Percentiles rank a stretch among this genome's conserved stretches.
Conservation (phyloP, 2,329 filamentous ascomycete species). For the Aspergillus neotritici region DNA sequence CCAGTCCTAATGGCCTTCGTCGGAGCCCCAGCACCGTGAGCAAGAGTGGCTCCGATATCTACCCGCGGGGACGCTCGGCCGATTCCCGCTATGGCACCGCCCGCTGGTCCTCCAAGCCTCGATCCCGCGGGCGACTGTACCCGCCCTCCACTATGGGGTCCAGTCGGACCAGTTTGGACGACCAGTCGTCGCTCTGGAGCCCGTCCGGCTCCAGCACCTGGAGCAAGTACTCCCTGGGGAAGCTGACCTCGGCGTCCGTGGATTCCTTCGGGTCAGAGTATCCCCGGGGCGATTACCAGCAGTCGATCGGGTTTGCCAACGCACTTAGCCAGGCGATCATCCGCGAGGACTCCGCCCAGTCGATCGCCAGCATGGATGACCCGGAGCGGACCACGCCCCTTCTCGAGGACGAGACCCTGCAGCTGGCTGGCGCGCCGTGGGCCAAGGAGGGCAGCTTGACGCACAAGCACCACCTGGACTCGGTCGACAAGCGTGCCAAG, state of each 20-base stretch:
- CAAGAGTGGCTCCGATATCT: constrained; percentile 79
- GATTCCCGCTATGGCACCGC: constrained; percentile 60
- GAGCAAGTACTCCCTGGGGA: constrained; percentile 88
- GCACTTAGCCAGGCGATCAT: constrained; percentile 95
- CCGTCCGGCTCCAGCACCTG: constrained; percentile 87
- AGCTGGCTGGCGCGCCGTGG: constrained; percentile 92
- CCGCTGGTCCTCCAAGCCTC: constrained; percentile 78
- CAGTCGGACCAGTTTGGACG: constrained; percentile 89
- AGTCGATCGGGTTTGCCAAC: constrained; percentile 95
- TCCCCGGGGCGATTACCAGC: constrained; percentile 77
- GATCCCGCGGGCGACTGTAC: constrained; percentile 71
- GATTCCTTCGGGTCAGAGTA: constrained; percentile 79
- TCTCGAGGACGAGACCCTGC: constrained; percentile 86
- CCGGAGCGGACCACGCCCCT: constrained; percentile 58
- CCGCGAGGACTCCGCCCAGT: constrained; percentile 61
- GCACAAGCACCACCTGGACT: constrained; percentile 93
- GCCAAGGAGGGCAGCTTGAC: constrained; percentile 93
- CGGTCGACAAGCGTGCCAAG: constrained; percentile 83
- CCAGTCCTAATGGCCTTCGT: constrained; percentile 62
- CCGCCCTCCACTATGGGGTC: constrained; percentile 77
- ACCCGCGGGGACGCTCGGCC: constrained; percentile 63
- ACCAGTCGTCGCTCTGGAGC: constrained; percentile 84
- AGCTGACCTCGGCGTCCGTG: constrained; percentile 85
- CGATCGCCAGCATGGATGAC: constrained; percentile 52
- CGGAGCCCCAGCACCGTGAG: constrained; percentile 86